Evolutionary conservation across 148 eudicot species (phyloP), one percentile per base, ranked within the genome.

Genomic region (Heliosperma pusillum): DNA sequence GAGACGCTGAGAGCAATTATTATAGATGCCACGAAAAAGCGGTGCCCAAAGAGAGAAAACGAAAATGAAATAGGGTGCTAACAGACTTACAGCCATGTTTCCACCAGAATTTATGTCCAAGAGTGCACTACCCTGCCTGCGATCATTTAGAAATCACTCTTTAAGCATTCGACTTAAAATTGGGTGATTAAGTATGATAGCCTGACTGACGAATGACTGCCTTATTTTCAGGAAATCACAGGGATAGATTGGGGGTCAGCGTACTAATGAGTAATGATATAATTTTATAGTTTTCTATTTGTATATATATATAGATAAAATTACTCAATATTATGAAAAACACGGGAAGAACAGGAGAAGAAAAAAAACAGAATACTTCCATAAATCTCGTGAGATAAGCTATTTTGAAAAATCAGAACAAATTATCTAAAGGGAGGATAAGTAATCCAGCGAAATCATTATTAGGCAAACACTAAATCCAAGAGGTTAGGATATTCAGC

Each of bases 121-220:
- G 78, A 94, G 30, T 9, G 98, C 95, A 86, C 98, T 94, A 74
- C 98, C 98, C 80, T 94, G 93, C 76, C 98, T 94, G 90, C 69
- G 77, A 47, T 57, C 76, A 77, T 9, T 29, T 24, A 29, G 15
- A 27, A 50, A 21, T 50, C 36, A 61, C 26, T 50, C 50, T 66
- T 52, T 70, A 24, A 25, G 60, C 59, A 53, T 15, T 5, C 20
- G 60, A 53, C 60, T 70, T 50, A 20, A 70, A 25, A 25, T 22
- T 26, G 57, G 40, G 73, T 50, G 30, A 25, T 16, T 16, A 52
- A n/a, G n/a, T n/a, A n/a, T n/a, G n/a, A n/a, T n/a, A n/a, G n/a
- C n/a, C 59, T 24, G n/a, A 65, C 21, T 30, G 2, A n/a, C 20
- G 63, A 20, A 0, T 22, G 4, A 17, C 25, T 17, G 45, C 36